Evolutionary conservation across 179 eudicot genomes (phyloP), one percentile per base, ranked within the genome.

Genomic region (Nepenthes alata): DNA sequence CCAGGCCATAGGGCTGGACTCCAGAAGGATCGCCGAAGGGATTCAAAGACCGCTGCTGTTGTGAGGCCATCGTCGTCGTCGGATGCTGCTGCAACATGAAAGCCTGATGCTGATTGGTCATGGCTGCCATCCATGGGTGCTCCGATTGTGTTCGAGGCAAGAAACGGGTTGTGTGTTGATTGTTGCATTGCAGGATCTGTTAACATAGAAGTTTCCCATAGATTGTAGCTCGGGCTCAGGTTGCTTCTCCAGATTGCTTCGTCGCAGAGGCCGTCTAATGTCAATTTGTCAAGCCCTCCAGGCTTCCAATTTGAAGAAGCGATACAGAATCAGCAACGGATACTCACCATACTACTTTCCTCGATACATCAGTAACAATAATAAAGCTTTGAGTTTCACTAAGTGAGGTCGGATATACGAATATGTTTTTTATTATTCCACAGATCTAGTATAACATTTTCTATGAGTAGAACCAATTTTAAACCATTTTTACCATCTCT

Each of bases 191-290:
- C 75, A 51, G 85, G 70, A 39, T 69, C 69, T 47, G 75, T 50
- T 76, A 73, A 58, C 7, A 77, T 82, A 53, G 75, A 73, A 47
- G 82, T 74, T 62, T 87, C 89, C 99, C 99, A 94, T 7, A 95
- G 99, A 64, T 89, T 89, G 73, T 89, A 89, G 72, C 89, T 89
- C 38, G 73, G 69, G 15, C 75, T 65, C 74, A 89, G 94, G 82
- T 71, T 94, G 68, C 66, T 82, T 82, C 88, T 80, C 81, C 97
- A 78, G 53, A 90, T 74, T 61, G 99, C 99, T 53, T 94, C 99
- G 14, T 90, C 95, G 6, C 90, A 94, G 52, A 94, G 78, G 79
- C 97, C 90, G 73, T 94, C 99, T 47, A 94, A 75, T 45, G 91
- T 94, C 37, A 94, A 80, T 66, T 66, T 71, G 78, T 94, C 99